Conservation (phyloP, 2,329 filamentous ascomycete species). For the Exophiala oligosperma region DNA sequence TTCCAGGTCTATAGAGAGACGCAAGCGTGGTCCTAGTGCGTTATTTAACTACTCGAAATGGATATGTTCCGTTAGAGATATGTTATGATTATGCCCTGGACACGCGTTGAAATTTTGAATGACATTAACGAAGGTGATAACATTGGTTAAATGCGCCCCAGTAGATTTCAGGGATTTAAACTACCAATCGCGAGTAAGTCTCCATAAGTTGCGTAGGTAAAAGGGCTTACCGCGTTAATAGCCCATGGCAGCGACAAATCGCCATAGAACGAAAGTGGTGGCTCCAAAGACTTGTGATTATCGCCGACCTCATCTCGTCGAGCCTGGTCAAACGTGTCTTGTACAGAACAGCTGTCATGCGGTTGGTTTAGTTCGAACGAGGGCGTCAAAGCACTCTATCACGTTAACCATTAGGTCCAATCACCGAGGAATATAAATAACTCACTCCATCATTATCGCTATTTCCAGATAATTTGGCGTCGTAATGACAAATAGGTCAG, state of each 20-base stretch:
- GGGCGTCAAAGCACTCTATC: too few species aligned
- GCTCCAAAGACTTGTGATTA: neutral
- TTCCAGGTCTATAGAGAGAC: neutral
- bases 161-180: conserved; percentile 1
- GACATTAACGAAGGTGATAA: conserved; percentile 11
- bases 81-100: neutral
- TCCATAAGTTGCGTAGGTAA: too few species aligned
- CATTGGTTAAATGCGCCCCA: neutral
- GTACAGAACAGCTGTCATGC: too few species aligned
- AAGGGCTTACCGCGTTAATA: conserved; percentile 12
- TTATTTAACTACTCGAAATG: neutral
- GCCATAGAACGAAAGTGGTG: conserved; percentile 7
- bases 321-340: neutral
- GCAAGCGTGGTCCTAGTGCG: neutral
- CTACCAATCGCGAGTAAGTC: neutral
- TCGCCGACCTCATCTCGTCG: conserved; percentile 6
- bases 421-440: neutral
- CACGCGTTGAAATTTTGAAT: conserved; percentile 6
- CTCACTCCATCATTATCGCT: conserved; percentile 13
- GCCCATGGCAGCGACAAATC: conserved; percentile 15
- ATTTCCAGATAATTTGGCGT: conserved; percentile 4
- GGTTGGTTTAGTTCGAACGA: too few species aligned
- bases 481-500: conserved; percentile 20
- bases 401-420: too few species aligned
- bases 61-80: neutral